Base-by-base conservation (phyloP, 2,329 filamentous ascomycete species). In the Fonsecaea monophora region DNA sequence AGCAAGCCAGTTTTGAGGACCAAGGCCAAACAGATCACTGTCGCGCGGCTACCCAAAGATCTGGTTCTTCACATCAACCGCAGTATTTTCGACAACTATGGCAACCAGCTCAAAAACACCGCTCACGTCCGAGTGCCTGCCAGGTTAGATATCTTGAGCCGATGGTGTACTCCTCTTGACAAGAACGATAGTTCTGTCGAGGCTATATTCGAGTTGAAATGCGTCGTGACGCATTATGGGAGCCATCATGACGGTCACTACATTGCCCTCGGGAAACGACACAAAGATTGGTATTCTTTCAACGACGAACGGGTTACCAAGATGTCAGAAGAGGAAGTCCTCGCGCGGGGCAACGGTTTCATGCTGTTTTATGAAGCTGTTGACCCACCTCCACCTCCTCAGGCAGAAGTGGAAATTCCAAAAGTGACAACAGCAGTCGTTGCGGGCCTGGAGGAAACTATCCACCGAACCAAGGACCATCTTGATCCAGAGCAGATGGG, bases 211-310 rank as follows among this genome's bases (percentile, higher is more conserved):
- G 87, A 92, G 74, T 82, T 98, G 15, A 87, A 90, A 61, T 92
- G 94, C 35, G 91, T 94, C 0, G 87, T 98, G 9, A 95, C 92
- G 0, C 95, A 98, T 76, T 92, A 91, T 68, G 95, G 95, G 3
- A 85, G 91, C 37, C 95, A 98, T 77, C 93, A 97, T 69, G 97
- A 96, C 73, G 95, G 95, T 0, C 95, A 99, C 79, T 98, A 99
- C 73, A 89, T 97, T 45, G 96, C 92, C 76, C 97, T 95, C 77
- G 86, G 92, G 60, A 91, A 90, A 64, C 68, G 71, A 66, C 68
- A 60, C 53, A 72, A 73, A 64, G 62, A 70, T 40, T 98, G 95
- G 95, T 99, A 92, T 89, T 85, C 91, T 15, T 83, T 98, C 34
- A 98, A 94, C 76, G 94, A 98, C 74, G 92, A 97, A 67, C 89